Conservation (phyloP, 2,329 filamentous ascomycete genomes). For the Blastomyces gilchristii region DNA sequence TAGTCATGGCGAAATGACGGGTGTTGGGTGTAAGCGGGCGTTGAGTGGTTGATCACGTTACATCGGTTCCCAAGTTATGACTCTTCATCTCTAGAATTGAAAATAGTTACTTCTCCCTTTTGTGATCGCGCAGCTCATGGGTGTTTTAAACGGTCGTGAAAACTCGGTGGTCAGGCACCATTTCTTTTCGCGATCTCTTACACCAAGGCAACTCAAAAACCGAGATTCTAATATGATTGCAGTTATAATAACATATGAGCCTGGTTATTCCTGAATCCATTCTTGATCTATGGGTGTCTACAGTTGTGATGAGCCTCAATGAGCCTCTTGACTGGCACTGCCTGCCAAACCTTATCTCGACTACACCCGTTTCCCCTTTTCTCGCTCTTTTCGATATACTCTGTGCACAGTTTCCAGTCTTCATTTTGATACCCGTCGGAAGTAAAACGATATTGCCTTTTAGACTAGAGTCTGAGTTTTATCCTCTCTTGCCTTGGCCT, state of each 20-base stretch:
- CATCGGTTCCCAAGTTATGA: not conserved
- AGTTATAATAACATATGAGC: not conserved
- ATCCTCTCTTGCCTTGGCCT: not conserved
- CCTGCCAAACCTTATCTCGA: not conserved
- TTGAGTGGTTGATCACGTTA: too few relatives aligned
- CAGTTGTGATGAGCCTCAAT: not conserved
- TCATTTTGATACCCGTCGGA: too few relatives aligned
- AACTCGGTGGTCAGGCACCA: not conserved
- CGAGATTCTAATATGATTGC: not conserved
- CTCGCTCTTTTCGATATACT: too few relatives aligned
- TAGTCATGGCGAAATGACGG: too few relatives aligned
- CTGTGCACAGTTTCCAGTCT: not conserved
- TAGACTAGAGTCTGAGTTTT: not conserved
- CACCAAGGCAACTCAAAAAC: not conserved
- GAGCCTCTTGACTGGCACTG: not conserved
- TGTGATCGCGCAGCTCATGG: not conserved
- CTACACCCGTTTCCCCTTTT: not conserved
- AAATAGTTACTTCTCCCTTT: not conserved
- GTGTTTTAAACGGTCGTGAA: not conserved
- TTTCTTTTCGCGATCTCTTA: not conserved
- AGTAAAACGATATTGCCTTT: not conserved
- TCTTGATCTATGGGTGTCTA: not conserved
- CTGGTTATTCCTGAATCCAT: not conserved
- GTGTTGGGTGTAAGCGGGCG: too few relatives aligned
- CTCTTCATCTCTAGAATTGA: not conserved